Evolutionary conservation across 2,329 filamentous ascomycete genomes (phyloP).

Genomic region (Cadophora sp.): DNA sequence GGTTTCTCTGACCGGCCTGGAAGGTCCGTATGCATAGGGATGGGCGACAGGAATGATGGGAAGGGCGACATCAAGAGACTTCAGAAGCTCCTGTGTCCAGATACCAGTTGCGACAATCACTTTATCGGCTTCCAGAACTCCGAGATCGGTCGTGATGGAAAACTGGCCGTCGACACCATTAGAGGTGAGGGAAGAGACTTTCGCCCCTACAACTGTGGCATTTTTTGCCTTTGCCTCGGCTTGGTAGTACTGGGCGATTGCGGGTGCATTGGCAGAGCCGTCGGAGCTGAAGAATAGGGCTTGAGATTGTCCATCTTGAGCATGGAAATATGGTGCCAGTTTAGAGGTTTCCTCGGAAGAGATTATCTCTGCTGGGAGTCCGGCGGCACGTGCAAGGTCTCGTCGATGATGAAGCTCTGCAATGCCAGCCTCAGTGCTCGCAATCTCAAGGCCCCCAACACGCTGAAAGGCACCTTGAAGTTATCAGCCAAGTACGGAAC

Average conservation of each 20-base stretch:
- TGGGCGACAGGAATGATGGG: conserved; percentile 47
- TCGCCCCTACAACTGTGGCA: background rate
- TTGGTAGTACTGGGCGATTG: conserved; percentile 8
- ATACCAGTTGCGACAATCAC: conserved; percentile 15
- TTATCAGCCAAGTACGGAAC: background rate
- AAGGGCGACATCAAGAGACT: conserved; percentile 36
- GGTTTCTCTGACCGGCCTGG: conserved; percentile 27
- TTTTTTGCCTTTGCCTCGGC: background rate
- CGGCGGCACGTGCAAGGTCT: conserved; percentile 7
- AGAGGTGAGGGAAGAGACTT: background rate
- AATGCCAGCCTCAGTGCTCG: conserved; percentile 10
- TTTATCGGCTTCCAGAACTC: background rate
- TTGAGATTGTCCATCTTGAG: background rate
- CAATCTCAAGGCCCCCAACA: conserved; percentile 13
- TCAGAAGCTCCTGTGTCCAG: conserved; percentile 12
- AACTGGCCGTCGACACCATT: background rate
- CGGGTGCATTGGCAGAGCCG: background rate
- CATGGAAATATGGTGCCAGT: background rate
- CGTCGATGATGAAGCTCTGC: conserved; percentile 1
- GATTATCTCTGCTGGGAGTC: background rate
- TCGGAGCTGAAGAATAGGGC: conserved; percentile 8
- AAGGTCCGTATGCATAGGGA: conserved; percentile 40
- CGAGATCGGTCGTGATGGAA: background rate
- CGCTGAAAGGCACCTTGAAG: conserved; percentile 1
- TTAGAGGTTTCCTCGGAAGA: background rate